phyloP scores from a whole-genome alignment of 2,329 filamentous ascomycete species.

The Grosmannia clavigera region DNA sequence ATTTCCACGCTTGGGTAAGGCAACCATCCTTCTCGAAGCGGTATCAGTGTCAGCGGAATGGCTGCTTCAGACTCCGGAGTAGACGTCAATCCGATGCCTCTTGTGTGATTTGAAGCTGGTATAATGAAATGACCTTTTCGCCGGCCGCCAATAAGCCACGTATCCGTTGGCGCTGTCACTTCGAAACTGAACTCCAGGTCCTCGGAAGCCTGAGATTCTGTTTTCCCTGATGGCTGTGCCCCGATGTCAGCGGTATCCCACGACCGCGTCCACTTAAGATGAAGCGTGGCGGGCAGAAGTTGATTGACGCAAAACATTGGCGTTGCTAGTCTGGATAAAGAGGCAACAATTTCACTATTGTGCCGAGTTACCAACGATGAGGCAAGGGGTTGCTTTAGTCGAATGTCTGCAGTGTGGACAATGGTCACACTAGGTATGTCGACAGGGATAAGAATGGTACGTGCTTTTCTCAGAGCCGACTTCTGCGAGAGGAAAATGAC shows the following conservation, averaged over 20 bases:
- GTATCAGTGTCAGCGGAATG: slow-evolving; percentile 65
- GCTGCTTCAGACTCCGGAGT: slow-evolving; percentile 37
- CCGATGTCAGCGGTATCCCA: slow-evolving; percentile 41
- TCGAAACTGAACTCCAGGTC: slow-evolving; percentile 74
- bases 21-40: slow-evolving; percentile 66
- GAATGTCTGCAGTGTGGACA: slow-evolving; percentile 66
- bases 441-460: slow-evolving; percentile 74
- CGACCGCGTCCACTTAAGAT: slow-evolving; percentile 47
- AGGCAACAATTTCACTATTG: slow-evolving; percentile 10
- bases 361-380: not conserved
- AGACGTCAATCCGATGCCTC: slow-evolving; percentile 19
- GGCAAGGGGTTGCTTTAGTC: slow-evolving; percentile 24
- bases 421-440: slow-evolving; percentile 76
- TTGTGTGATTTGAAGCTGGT: slow-evolving; percentile 20
- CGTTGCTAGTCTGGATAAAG: slow-evolving; percentile 15
- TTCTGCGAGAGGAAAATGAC: slow-evolving; percentile 19
- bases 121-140: slow-evolving; percentile 67
- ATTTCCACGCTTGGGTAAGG: slow-evolving; percentile 71
- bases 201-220: slow-evolving; percentile 8
- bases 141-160: slow-evolving; percentile 77
- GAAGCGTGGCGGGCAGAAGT: slow-evolving; percentile 49
- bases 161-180: slow-evolving; percentile 57
- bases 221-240: slow-evolving; percentile 7
- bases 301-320: slow-evolving; percentile 48
- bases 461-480: slow-evolving; percentile 27